Evolutionary conservation across 768 basidiomycete genomes (phyloP), one percentile per base, ranked within the genome.

Genomic region (Lactifluus pinguis): DNA sequence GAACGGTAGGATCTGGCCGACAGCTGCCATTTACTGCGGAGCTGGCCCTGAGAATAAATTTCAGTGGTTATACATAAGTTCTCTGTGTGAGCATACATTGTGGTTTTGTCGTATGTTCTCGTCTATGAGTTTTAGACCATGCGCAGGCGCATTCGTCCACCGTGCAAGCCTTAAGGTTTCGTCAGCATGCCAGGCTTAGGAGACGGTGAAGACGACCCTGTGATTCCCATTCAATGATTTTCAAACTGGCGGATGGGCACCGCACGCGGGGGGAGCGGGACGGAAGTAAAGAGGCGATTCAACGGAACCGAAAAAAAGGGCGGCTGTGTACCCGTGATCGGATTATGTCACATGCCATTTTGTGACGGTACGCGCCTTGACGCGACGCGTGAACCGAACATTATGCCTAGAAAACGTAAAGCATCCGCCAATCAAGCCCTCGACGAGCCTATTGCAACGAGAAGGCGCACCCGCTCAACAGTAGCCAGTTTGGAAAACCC

Each of bases 141-240:
- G 79, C 11, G 83, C 77, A 4, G 89, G 89, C n/a, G 89, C 86
- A 72, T 91, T 89, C 32, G 85, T 80, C 89, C 88, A 90, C 65
- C 89, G 80, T 47, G 87, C 89, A 55, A 92, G 74, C 49, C 89
- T 90, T 29, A 6, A 2, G 41, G 7, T 25, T 30, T 25, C 14
- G 15, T 51, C 32, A 57, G 59, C 29, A 42, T 25, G n/a, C 19
- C 14, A 34, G 17, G 21, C 34, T 15, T 19, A 25, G 29, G 15
- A 25, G 15, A 34, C 34, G 10, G 21, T 59, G 25, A 38, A 36
- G 6, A 57, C 48, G 10, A 66, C 65, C 65, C 65, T 45, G 65
- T 66, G 21, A 66, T 66, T 8, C 65, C 65, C 65, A 66, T 66
- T 41, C n/a, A 21, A 39, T 42, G 29, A 45, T 25, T 30, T 25